These are phyloP conservation scores for Neurospora discreta DNA, from an alignment of 495 filamentous ascomycete genomes.

Conservation along the genomic window DNA sequence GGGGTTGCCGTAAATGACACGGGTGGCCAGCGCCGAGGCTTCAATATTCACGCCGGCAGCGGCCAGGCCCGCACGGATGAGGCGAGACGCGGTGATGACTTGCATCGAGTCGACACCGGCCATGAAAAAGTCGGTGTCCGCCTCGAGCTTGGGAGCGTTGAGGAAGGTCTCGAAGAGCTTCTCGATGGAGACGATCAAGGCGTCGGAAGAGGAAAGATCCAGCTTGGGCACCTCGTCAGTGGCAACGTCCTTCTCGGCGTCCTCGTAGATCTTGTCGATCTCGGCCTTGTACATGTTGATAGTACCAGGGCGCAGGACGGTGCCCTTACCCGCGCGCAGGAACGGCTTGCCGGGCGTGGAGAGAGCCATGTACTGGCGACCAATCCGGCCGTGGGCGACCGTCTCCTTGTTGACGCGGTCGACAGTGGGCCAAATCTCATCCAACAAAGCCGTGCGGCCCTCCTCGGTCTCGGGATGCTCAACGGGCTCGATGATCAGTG, in stretches of 20 bases:
- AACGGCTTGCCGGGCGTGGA: slow-evolving; percentile 40
- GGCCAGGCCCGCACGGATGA: slow-evolving; percentile 23
- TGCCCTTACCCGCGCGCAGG: slow-evolving; percentile 44
- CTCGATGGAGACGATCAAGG: slow-evolving; percentile 23
- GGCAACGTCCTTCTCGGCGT: not conserved
- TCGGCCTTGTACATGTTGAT: slow-evolving; percentile 40
- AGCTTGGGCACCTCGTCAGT: slow-evolving; percentile 13
- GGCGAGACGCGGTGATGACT: slow-evolving; percentile 28
- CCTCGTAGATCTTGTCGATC: slow-evolving; percentile 39
- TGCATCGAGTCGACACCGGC: slow-evolving; percentile 44
- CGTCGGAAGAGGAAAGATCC: slow-evolving; percentile 20
- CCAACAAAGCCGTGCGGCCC: slow-evolving; percentile 22
- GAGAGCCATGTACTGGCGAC: slow-evolving; percentile 30
- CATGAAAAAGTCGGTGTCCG: slow-evolving; percentile 33
- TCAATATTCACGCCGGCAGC: slow-evolving; percentile 19
- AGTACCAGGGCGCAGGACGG: slow-evolving; percentile 36
- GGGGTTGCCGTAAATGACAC: slow-evolving; percentile 30
- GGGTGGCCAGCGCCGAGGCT: slow-evolving; percentile 21
- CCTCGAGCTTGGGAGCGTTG: slow-evolving; percentile 17
- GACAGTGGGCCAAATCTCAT: slow-evolving; percentile 31
- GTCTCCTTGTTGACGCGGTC: slow-evolving; percentile 35
- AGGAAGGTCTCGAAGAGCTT: slow-evolving; percentile 22
- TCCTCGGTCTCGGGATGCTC: slow-evolving; percentile 12
- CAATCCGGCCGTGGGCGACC: slow-evolving; percentile 34
- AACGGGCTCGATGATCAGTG: slow-evolving; percentile 40